phyloP scores from a whole-genome alignment of 768 basidiomycete genomes.

The Agrocybe pediades region DNA sequence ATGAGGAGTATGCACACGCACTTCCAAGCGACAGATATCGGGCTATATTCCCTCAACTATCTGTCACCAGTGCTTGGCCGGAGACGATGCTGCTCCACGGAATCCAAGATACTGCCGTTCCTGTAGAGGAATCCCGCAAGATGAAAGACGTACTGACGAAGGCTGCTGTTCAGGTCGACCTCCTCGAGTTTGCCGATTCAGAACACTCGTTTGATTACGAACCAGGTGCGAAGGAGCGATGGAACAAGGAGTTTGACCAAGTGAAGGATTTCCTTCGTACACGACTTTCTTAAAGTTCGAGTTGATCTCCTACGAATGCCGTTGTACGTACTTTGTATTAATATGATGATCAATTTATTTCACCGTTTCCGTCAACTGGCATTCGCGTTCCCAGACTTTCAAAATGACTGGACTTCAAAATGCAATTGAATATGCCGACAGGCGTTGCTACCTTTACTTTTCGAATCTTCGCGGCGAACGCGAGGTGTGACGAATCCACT shows the following conservation, averaged over 20 bases:
- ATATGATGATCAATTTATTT: no score
- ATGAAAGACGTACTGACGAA: slow-evolving; percentile 30
- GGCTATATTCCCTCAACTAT: slow-evolving; percentile 48
- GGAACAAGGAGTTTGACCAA: slow-evolving; percentile 5
- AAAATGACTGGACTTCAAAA: no score
- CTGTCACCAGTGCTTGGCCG: slow-evolving; percentile 40
- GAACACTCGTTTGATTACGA: slow-evolving; percentile 61
- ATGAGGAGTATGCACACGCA: background rate
- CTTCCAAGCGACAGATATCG: slow-evolving; percentile 30
- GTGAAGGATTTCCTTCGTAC: background rate
- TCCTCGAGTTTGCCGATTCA: slow-evolving; percentile 27
- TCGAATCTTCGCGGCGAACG: no score
- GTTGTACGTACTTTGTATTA: no score
- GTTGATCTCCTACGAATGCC: background rate
- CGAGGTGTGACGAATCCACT: background rate
- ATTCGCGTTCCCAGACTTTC: no score
- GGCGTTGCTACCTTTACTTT: no score
- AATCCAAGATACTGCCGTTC: slow-evolving; percentile 47
- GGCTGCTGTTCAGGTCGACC: slow-evolving; percentile 28
- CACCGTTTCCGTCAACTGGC: no score
- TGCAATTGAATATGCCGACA: no score
- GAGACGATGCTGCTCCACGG: slow-evolving; percentile 51
- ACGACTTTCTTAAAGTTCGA: background rate
- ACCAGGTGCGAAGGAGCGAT: slow-evolving; percentile 37
- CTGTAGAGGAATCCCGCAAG: slow-evolving; percentile 38